These are phyloP conservation scores for Clarireedia homoeocarpa DNA, from an alignment of 2,329 filamentous ascomycete species.

Conservation along the genomic window DNA sequence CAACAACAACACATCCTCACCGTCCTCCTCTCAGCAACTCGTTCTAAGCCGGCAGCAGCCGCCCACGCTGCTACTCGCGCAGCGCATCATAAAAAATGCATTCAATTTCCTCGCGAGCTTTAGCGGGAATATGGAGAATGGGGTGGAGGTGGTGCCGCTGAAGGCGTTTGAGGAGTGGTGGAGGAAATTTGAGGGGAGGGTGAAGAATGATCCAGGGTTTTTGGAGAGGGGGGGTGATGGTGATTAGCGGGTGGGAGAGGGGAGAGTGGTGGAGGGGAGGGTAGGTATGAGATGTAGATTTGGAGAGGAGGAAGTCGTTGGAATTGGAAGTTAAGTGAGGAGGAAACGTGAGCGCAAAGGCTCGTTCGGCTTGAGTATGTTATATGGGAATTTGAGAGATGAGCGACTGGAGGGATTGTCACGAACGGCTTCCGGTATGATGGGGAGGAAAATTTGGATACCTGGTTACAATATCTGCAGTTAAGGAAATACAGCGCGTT, in stretches of 20 bases:
- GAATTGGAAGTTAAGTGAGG: background rate
- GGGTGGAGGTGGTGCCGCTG: constrained; percentile 82
- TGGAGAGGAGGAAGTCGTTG: background rate
- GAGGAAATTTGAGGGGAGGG: constrained; percentile 84
- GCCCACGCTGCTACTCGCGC: constrained; percentile 61
- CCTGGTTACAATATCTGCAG: too few relatives aligned
- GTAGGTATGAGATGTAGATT: background rate
- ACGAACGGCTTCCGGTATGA: too few relatives aligned
- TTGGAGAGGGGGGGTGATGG: constrained; percentile 52
- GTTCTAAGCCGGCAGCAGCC: constrained; percentile 8
- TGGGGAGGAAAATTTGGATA: too few relatives aligned
- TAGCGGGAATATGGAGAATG: constrained; percentile 55
- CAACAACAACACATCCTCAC: constrained; percentile 38
- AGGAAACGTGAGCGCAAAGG: background rate
- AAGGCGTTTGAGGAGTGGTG: constrained; percentile 97
- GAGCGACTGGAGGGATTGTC: too few relatives aligned
- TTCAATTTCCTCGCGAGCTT: constrained; percentile 95
- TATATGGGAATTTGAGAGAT: too few relatives aligned
- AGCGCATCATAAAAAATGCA: constrained; percentile 91
- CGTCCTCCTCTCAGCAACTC: constrained; percentile 31
- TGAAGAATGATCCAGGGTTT: constrained; percentile 82
- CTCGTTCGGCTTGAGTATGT: too few relatives aligned
- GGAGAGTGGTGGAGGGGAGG: background rate
- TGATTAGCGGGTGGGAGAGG: background rate
- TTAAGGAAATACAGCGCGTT: too few relatives aligned